These are phyloP conservation scores for Colletotrichum tamarilloi DNA, from an alignment of 2,329 filamentous ascomycete genomes.

Conservation along the genomic window DNA sequence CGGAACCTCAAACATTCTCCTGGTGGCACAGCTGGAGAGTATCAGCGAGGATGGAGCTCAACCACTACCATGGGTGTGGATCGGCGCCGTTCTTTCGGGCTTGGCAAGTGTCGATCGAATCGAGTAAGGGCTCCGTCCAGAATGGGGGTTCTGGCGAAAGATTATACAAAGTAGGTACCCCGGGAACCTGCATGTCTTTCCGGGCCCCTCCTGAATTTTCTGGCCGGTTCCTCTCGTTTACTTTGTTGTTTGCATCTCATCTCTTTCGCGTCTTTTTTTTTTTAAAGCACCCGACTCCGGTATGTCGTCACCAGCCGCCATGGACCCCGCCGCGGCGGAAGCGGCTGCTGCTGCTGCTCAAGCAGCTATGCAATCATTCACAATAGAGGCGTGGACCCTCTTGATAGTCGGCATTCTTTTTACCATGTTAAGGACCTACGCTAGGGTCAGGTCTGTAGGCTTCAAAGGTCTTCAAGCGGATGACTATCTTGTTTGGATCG, in stretches of 20 bases:
- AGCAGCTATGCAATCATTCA: neutral
- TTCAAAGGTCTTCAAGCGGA: neutral
- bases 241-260: neutral
- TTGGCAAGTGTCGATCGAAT: neutral
- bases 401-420: neutral
- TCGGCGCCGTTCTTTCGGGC: neutral
- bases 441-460: neutral
- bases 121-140: slow-evolving; percentile 18
- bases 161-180: neutral
- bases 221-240: neutral
- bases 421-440: neutral
- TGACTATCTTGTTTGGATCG: neutral
- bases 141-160: neutral
- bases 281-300: neutral
- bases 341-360: no score
- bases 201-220: neutral
- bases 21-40: slow-evolving; percentile 5
- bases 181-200: neutral
- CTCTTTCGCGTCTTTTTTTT: neutral
- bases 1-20: slow-evolving; percentile 1
- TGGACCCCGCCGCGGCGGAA: neutral
- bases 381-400: neutral
- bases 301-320: neutral
- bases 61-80: slow-evolving; percentile 2
- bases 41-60: slow-evolving; percentile 5